Base-by-base conservation (phyloP, 2,329 filamentous ascomycete species). In the Hysterium pulicare region DNA sequence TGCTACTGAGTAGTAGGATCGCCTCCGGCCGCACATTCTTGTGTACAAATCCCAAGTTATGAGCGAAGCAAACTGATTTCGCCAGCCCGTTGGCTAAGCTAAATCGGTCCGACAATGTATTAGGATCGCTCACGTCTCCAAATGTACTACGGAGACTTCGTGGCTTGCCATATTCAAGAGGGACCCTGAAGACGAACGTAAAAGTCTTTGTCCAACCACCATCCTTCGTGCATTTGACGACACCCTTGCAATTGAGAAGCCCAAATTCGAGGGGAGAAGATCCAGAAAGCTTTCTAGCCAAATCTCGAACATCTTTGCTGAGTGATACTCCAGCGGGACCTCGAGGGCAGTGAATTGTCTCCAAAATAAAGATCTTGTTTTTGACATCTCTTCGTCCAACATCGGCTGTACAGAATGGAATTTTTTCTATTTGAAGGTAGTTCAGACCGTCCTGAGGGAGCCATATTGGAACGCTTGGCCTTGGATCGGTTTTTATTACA, bases 21-120 rank as follows among this genome's bases (percentile, higher is more conserved):
- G 54, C 67, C 26, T 74, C 70, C 1, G 71, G 69, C 0, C 66
- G 59, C n/a, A 74, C 66, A 38, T 66, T 71, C 48, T 72, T 69
- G 58, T 75, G 66, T 10, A 75, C 66, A 31, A 72, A 70, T 7
- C 56, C 58, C 13, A 62, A 58, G 0, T 59, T 53, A 38, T 74
- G 63, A 9, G 69, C 36, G 42, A 58, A 65, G 47, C 49, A 48
- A 37, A 66, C 55, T 10, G 59, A 53, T 13, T 48, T 52, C 6
- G 62, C 63, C 0, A 72, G 38, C 21, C 9, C 8, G 23, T 15
- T 26, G 36, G 36, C 36, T 20, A 24, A n/a, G 16, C 9, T 13
- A 15, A 38, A 33, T 16, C 31, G 31, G 15, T 33, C 31, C 10
- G 31, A 33, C 10, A 33, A 16, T 7, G 31, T 11, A 33, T 33